Evolutionary conservation across 805 yeast species (phyloP).

Genomic region (Candida nemodendra): DNA sequence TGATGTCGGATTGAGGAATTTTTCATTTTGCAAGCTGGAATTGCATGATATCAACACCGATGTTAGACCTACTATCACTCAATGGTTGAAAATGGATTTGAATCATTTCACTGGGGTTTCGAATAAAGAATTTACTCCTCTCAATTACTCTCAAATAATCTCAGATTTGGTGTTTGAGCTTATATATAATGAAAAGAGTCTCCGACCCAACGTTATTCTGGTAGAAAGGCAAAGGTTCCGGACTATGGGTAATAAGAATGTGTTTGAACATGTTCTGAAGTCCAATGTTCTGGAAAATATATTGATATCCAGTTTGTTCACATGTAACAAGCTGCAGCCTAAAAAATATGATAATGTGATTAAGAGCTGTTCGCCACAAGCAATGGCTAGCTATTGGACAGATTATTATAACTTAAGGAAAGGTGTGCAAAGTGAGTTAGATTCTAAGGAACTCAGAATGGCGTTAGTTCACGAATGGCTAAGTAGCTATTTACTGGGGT

Average conservation of each 20-base stretch:
- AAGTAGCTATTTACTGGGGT: slow-evolving; percentile 4
- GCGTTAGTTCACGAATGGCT: slow-evolving; percentile 30
- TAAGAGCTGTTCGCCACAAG: slow-evolving; percentile 25
- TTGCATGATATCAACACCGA: neutral
- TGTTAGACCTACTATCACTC: slow-evolving; percentile 19
- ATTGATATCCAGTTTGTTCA: slow-evolving; percentile 30
- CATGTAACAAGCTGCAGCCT: slow-evolving; percentile 13
- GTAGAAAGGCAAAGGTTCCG: slow-evolving; percentile 60
- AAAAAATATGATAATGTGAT: slow-evolving; percentile 10
- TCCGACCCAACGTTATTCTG: slow-evolving; percentile 40
- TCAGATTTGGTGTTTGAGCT: slow-evolving; percentile 18
- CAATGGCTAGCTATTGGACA: slow-evolving; percentile 34
- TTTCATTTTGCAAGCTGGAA: slow-evolving; percentile 29
- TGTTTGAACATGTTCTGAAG: slow-evolving; percentile 50
- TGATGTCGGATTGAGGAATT: slow-evolving; percentile 36
- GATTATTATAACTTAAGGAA: slow-evolving; percentile 3
- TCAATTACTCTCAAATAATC: slow-evolving; percentile 26
- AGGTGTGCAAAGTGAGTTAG: slow-evolving; percentile 1
- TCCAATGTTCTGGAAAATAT: slow-evolving; percentile 56
- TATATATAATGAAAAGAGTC: slow-evolving; percentile 9
- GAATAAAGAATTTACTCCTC: slow-evolving; percentile 27
- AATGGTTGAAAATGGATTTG: slow-evolving; percentile 36
- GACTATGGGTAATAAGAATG: slow-evolving; percentile 42
- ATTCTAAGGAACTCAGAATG: slow-evolving; percentile 27
- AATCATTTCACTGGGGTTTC: slow-evolving; percentile 17